Evolutionary conservation across 2,329 filamentous ascomycete genomes (phyloP), one percentile per base, ranked within the genome.

Genomic region (Neofusicoccum parvum): DNA sequence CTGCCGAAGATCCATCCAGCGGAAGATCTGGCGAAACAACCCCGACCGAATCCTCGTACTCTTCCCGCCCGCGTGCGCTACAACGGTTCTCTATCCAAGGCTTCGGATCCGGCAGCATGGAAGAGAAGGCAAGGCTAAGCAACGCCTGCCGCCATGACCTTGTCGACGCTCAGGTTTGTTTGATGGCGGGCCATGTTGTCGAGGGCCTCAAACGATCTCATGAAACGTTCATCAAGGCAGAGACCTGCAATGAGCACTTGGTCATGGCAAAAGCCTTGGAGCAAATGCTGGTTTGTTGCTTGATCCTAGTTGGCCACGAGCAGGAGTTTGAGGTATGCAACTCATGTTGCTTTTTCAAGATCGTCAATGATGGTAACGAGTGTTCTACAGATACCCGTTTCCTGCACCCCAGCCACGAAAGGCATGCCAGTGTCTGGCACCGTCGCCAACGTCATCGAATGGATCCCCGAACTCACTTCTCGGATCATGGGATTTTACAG

Each of bases 261-360:
- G 99, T 95, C 94, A 92, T 97, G 79, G 95, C 92, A 17, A 98
- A 98, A 78, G 94, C 92, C 1, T 83, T 99, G 20, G 96, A 99
- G 75, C 88, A 94, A 34, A 92, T 96, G 67, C 81, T 95, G 53
- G 84, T 96, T 32, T 92, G 90, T 73, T 84, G 98, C 70, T 74
- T 98, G 46, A 86, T 98, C 71, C 87, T 96, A 68, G 91, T 89
- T 36, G 97, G 93, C 91, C 87, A 90, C 41, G 90, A 89, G 3
- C 83, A 94, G 72, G 91, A 95, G 73, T 98, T 98, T 71, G 86
- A 89, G 71, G 85, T 95, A 68, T 46, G 45, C 20, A 10, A 17
- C 17, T 17, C 20, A 5, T 6, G 5, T 36, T 9, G 17, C 14
- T 36, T 20, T 43, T 11, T 5, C 20, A 27, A 49, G 48, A 34